Conservation (phyloP, 1,284 basidiomycete genomes). For the Ustilago lituana region DNA sequence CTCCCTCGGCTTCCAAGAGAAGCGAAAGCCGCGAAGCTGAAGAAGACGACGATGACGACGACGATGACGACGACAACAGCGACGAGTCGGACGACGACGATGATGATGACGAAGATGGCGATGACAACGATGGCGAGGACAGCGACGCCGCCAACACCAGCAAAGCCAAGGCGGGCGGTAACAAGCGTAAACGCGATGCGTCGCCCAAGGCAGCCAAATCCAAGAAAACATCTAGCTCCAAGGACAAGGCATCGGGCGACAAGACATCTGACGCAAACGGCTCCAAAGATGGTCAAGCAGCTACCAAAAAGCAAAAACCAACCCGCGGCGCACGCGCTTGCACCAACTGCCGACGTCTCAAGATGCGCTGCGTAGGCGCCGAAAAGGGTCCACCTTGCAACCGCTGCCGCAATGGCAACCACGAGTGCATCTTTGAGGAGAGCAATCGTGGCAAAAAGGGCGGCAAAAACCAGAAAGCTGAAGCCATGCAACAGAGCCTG, state of each 20-base stretch:
- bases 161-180: slow-evolving; percentile 17
- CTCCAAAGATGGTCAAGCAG: slow-evolving; percentile 17
- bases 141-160: slow-evolving; percentile 26
- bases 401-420: slow-evolving; percentile 65
- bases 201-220: slow-evolving; percentile 26
- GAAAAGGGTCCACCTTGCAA: slow-evolving; percentile 92
- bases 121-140: slow-evolving; percentile 29
- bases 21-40: slow-evolving; percentile 26
- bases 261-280: slow-evolving; percentile 7
- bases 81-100: slow-evolving; percentile 43
- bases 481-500: slow-evolving; percentile 62
- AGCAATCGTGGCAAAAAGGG: slow-evolving; percentile 66
- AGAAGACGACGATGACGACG: slow-evolving; percentile 31
- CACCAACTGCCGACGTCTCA: slow-evolving; percentile 91
- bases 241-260: slow-evolving; percentile 15
- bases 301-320: slow-evolving; percentile 60
- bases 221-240: slow-evolving; percentile 15
- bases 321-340: slow-evolving; percentile 76
- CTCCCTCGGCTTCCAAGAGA: slow-evolving; percentile 29
- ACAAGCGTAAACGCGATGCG: slow-evolving; percentile 45
- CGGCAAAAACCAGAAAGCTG: slow-evolving; percentile 62
- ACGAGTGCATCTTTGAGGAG: slow-evolving; percentile 66
- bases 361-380: slow-evolving; percentile 97
- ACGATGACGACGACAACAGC: slow-evolving; percentile 35
- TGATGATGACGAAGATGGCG: slow-evolving; percentile 33